phyloP scores from a whole-genome alignment of 768 basidiomycete species.

The Pulveroboletus ravenelii region DNA sequence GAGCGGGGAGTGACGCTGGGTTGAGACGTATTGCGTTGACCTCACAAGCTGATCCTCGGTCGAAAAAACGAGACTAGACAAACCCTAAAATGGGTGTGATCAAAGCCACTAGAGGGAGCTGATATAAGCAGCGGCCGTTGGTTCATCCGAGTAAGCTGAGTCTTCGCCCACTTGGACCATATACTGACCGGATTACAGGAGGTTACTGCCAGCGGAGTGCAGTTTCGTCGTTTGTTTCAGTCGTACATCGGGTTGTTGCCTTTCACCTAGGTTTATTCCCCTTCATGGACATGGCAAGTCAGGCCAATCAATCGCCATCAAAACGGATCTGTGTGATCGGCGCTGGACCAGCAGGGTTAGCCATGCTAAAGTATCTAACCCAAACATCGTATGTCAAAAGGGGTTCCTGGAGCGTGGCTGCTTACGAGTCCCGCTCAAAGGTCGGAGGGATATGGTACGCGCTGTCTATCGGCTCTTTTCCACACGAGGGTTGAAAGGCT shows the following conservation, averaged over 20 bases:
- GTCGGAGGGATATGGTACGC: conserved; percentile 78
- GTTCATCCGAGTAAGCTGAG: too few species aligned
- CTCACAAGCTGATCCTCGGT: conserved; percentile 92
- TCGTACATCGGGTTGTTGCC: neutral
- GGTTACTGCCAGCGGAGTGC: neutral
- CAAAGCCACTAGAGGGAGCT: neutral
- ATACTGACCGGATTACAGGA: too few species aligned
- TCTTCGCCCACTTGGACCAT: too few species aligned
- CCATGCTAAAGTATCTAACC: conserved; percentile 58
- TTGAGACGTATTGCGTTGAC: conserved; percentile 40
- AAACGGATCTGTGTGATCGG: conserved; percentile 67
- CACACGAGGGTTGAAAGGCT: neutral
- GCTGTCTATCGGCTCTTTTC: neutral
- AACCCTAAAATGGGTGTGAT: neutral
- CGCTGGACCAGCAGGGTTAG: conserved; percentile 72
- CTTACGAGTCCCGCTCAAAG: conserved; percentile 59
- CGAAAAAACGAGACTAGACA: conserved; percentile 26
- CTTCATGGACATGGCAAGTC: conserved; percentile 3
- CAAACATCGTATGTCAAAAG: conserved; percentile 53
- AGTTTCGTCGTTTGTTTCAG: neutral
- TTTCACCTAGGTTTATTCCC: neutral
- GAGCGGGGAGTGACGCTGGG: conserved; percentile 1
- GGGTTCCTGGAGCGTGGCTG: conserved; percentile 58
- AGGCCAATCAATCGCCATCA: conserved; percentile 3
- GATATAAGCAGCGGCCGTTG: conserved; percentile 10